Evolutionary conservation across 1,139 yeast genomes (phyloP), one percentile per base, ranked within the genome.

Genomic region (Candida freyschussii): DNA sequence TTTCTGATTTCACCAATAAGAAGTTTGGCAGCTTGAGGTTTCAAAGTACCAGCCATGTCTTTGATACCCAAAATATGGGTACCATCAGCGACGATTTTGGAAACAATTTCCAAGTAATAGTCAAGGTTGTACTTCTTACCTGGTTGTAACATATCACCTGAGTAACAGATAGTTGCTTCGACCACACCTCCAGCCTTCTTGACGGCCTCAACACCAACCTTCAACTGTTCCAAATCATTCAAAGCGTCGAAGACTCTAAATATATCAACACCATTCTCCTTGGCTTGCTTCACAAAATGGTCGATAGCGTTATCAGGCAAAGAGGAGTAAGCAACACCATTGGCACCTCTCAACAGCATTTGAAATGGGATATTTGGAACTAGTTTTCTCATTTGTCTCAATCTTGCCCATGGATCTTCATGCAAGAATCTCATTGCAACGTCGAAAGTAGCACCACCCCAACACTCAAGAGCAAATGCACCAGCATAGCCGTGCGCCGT

Each of bases 391-490:
- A 91, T 69, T 61, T 78, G 72, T 63, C 95, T 78, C 58, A 91
- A 74, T 63, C 99, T 78, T 40, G 75, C 95, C 99, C 99, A 91
- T 48, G 99, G 99, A 60, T 89, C 96, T 69, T 91, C 99, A 60
- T 89, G 89, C 54, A 91, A 72, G 72, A 93, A 93, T 63, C 98
- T 78, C 97, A 91, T 89, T 41, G 96, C 84, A 36, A 91, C 98
- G 58, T 91, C 99, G 55, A 91, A 91, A 21, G 99, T 91, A 37
- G 99, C 98, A 64, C 99, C 99, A 65, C 99, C 99, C 99, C 99
- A 91, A 69, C 97, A 91, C 67, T 91, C 99, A 36, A 91, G 69
- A 12, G 98, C 93, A 62, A 86, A 93, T 2, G 95, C 94, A 39
- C 94, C 93, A 44, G 82, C 65, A 51, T 87, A 65, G 14, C 96